A percentile compares a stretch with the other conserved stretches of the same genome.
Conservation (phyloP, 257 asterid species). For the Lycium ferocissimum region DNA sequence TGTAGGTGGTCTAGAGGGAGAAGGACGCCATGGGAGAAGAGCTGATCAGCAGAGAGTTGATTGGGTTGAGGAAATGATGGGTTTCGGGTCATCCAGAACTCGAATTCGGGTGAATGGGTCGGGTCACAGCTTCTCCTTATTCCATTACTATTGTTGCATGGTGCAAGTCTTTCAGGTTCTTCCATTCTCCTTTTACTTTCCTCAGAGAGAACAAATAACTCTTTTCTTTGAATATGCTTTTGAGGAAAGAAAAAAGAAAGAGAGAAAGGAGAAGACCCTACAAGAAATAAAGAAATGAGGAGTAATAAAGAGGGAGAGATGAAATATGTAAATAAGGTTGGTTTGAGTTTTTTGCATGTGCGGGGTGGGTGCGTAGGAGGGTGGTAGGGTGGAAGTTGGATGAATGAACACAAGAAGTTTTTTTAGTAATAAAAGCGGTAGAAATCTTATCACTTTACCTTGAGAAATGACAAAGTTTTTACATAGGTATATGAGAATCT, state of each 20-base stretch:
- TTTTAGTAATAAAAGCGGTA: not conserved
- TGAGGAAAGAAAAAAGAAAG: not conserved
- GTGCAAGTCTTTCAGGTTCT: conserved; percentile 53
- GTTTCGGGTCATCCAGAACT: conserved; percentile 81
- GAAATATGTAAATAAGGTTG: conserved; percentile 35
- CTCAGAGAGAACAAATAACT: not conserved
- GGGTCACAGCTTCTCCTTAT: conserved; percentile 53
- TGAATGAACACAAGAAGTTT: not conserved
- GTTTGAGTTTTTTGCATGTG: conserved; percentile 31
- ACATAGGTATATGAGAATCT: conserved; percentile 22
- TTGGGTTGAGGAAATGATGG: conserved; percentile 73
- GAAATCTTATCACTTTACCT: conserved; percentile 22
- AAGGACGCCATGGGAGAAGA: conserved; percentile 84
- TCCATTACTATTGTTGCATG: conserved; percentile 58
- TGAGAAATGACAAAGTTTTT: conserved; percentile 23
- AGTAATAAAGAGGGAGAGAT: conserved; percentile 34
- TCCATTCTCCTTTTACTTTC: conserved; percentile 37
- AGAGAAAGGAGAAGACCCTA: conserved; percentile 27
- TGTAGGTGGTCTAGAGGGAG: conserved; percentile 79
- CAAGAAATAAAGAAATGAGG: conserved; percentile 36
- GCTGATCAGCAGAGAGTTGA: conserved; percentile 85
- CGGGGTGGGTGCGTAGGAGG: not conserved
- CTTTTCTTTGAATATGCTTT: not conserved
- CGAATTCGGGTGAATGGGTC: conserved; percentile 78
- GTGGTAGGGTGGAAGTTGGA: not conserved